Conservation (phyloP, 495 filamentous ascomycete genomes). For the Penicillium antarcticum region DNA sequence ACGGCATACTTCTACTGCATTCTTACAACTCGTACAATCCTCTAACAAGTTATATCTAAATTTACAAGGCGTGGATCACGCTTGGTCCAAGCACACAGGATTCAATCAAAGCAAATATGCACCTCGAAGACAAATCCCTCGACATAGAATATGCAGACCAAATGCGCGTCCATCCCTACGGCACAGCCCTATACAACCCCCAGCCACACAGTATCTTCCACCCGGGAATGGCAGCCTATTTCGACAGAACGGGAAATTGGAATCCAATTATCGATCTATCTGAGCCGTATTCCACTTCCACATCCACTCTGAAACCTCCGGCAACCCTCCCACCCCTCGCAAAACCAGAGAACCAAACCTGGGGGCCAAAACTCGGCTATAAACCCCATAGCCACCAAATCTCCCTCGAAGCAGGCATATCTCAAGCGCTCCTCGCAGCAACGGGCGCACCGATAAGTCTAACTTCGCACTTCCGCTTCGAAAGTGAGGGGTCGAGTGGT, state of each 20-base stretch:
- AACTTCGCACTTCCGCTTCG: neutral
- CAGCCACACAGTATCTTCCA: constrained; percentile 1
- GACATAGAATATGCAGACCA: constrained; percentile 4
- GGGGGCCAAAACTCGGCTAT: constrained; percentile 1
- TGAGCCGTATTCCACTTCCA: neutral
- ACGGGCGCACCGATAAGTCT: neutral
- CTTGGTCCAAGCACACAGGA: too few relatives aligned
- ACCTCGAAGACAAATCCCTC: neutral
- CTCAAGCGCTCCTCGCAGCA: neutral
- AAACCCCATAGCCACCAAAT: neutral
- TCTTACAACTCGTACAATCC: too few relatives aligned
- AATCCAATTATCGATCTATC: constrained; percentile 4
- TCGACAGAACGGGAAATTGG: neutral
- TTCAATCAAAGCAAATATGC: too few relatives aligned
- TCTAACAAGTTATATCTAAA: too few relatives aligned
- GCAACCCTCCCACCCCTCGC: neutral
- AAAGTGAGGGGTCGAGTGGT: neutral
- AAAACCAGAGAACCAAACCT: constrained; percentile 1
- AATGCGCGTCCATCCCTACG: constrained; percentile 2
- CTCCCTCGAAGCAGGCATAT: neutral
- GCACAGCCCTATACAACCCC: constrained; percentile 3
- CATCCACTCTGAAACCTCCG: neutral
- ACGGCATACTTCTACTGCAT: too few relatives aligned
- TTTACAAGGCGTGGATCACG: too few relatives aligned
- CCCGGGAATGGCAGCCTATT: constrained; percentile 1